Evolutionary conservation across 345 rosid genomes (phyloP), one percentile per base, ranked within the genome.

Genomic region (Citrus glauca): DNA sequence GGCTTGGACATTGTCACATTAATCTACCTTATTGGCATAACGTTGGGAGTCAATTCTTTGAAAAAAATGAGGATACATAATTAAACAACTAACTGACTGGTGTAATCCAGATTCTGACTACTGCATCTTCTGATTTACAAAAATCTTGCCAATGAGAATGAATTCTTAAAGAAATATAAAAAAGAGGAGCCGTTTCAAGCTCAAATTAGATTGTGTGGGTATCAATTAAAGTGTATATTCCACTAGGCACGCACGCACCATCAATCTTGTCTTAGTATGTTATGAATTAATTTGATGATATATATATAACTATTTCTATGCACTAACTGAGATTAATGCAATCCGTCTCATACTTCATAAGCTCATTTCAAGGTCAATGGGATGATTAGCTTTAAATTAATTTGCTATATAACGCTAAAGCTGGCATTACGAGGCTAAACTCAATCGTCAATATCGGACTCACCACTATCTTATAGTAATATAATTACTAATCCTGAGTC

Each of bases 271-370:
- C 73, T 25, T 16, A 32, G 1, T 28, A 7, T 5, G n/a, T 53
- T 53, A 53, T 17, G 57, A 53, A 65, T 28, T 13, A 27, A 40
- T 40, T n/a, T 40, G 9, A 37, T 48, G 32, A 25, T 25, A 45
- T 16, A n/a, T n/a, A 37, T 35, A 16, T 48, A 8, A 48, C 7
- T 70, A 27, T 30, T 50, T 33, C 19, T 24, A 7, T 50, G 65
- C 65, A 59, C 66, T 59, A 72, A 33, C 66, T 13, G 37, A 33
- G 50, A 45, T 45, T 45, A 57, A 55, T 76, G 79, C 56, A 11
- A 66, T 76, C 79, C 79, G 8, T 76, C 72, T 76, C 79, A 76
- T 24, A 55, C 56, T 24, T 76, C 71, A 30, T 30, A 70, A 69
- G 11, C 24, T 45, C 59, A 45, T 7, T 14, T 27, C 57, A 53